phyloP scores from a whole-genome alignment of 139 green algal species.

The Diplosphaera chodatii region DNA sequence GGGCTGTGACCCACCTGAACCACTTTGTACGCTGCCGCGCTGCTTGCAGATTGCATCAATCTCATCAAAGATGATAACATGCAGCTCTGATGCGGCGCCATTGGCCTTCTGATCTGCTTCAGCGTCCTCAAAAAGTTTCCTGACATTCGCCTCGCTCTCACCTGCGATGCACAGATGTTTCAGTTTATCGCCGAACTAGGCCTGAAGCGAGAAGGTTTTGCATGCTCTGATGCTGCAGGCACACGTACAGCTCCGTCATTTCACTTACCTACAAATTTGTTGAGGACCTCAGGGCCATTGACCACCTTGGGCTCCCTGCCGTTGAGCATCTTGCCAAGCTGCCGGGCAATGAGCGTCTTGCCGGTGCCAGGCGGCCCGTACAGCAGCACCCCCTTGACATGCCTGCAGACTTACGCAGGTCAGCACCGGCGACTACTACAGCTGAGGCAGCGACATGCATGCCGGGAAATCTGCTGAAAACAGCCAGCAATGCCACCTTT shows the following conservation, averaged over 20 bases:
- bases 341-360: slow-evolving; percentile 98
- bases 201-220: no score
- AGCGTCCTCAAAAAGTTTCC: slow-evolving; percentile 92
- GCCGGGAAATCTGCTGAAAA: no score
- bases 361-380: slow-evolving; percentile 70
- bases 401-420: slow-evolving; percentile 39
- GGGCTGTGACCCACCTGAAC: slow-evolving; percentile 20
- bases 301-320: slow-evolving; percentile 92
- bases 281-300: slow-evolving; percentile 63
- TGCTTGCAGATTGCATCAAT: slow-evolving; percentile 98
- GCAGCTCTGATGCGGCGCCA: slow-evolving; percentile 80
- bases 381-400: slow-evolving; percentile 92
- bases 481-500: no score
- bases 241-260: no score
- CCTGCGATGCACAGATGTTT: slow-evolving; percentile 53
- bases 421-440: no score
- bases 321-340: slow-evolving; percentile 99
- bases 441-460: no score
- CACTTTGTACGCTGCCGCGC: slow-evolving; percentile 69
- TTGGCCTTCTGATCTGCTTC: slow-evolving; percentile 72
- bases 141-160: slow-evolving; percentile 93
- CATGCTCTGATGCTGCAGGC: no score
- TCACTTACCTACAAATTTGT: slow-evolving; percentile 53
- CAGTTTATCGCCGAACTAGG: no score
- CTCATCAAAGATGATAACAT: slow-evolving; percentile 99